Base-by-base conservation (phyloP, 768 basidiomycete species). In the Austroboletus festivus region DNA sequence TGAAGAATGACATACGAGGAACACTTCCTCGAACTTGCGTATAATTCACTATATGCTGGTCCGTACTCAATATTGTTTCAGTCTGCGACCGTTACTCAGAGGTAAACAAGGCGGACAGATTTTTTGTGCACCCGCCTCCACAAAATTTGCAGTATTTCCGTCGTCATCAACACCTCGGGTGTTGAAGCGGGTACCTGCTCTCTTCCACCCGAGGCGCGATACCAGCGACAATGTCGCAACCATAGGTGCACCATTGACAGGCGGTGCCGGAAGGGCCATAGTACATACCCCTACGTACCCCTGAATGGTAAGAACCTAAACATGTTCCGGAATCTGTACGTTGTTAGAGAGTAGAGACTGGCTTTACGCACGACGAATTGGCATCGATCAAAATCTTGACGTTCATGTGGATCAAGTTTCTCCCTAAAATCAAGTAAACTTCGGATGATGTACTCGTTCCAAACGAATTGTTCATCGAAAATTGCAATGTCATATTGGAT, bases 151-250 rank as follows among this genome's bases (percentile, higher is more conserved):
- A 24, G 86, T 87, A 62, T 93, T 85, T 31, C 94, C 93, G 54
- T 93, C 89, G 63, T 96, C 94, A 61, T 97, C 94, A 10, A 98
- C 89, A 2, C 95, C 95, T 49, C 95, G 80, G 12, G 93, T 93
- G 65, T 96, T 97, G 73, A 98, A 99, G 33, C 96, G 82, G 18
- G 96, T 97, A 3, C 96, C 96, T 21, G 96, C 94, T 55, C 95
- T 79, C 70, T 92, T 94, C 85, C 90, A 94, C 10, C 93, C 86
- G 5, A 98, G 76, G 34, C 96, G 76, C 12, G 89, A 92, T 42
- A 97, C 86, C 48, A 99, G 70, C 4, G 85, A 81, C 19, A 96
- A 66, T 1, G 88, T 89, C 4, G 81, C 87, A 50, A 89, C 74
- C 18, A 77, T 76, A 7, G 85, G 91, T 26, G 79, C 67, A n/a